A percentile compares a stretch with the other conserved stretches of the same genome.
phyloP scores from a whole-genome alignment of 441 rosid species.

The Arabidopsis hybrid region DNA sequence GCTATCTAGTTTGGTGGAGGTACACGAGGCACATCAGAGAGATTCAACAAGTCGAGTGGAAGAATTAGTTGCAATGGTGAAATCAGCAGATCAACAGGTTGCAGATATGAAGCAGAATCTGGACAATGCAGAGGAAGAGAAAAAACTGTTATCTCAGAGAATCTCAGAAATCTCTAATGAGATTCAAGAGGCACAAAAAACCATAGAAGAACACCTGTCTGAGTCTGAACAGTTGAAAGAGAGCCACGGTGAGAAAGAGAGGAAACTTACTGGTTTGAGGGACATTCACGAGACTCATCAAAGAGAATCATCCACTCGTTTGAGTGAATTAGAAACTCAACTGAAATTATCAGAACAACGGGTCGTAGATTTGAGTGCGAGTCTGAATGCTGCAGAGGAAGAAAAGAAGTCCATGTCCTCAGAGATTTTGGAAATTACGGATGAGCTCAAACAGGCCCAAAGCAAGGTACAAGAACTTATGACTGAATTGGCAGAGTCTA shows the following conservation, averaged over 20 bases:
- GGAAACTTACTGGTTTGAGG: constrained; percentile 33
- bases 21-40: constrained; percentile 51
- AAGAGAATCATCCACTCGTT: constrained; percentile 51
- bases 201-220: constrained; percentile 51
- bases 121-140: constrained; percentile 3
- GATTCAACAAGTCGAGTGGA: constrained; percentile 50
- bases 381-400: constrained; percentile 54
- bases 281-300: constrained; percentile 37
- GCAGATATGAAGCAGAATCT: neutral
- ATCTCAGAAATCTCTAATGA: constrained; percentile 55
- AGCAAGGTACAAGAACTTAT: constrained; percentile 49
- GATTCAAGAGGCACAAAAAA: constrained; percentile 59
- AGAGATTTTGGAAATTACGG: constrained; percentile 56
- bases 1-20: constrained; percentile 53
- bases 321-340: constrained; percentile 52
- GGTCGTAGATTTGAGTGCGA: constrained; percentile 53
- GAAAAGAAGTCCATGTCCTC: constrained; percentile 64
- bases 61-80: neutral
- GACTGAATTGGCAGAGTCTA: constrained; percentile 55
- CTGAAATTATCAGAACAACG: constrained; percentile 62
- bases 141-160: constrained; percentile 43
- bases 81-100: neutral
- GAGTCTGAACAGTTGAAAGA: constrained; percentile 53
- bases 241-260: constrained; percentile 39
- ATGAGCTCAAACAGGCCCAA: constrained; percentile 60